phyloP scores from a whole-genome alignment of 768 basidiomycete species.

The Tricholoma sp. region DNA sequence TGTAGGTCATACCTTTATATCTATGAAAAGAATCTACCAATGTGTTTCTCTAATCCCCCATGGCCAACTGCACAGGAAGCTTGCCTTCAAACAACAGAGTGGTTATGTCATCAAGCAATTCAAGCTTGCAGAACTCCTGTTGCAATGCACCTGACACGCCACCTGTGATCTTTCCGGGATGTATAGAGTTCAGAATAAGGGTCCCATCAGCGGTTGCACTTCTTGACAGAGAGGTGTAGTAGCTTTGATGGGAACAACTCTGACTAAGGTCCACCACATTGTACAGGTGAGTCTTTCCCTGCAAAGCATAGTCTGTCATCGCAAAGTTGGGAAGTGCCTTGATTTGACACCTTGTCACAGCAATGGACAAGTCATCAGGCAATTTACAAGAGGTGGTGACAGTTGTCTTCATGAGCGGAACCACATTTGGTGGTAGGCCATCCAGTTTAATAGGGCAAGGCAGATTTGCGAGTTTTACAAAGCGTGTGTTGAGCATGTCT shows the following conservation, averaged over 20 bases:
- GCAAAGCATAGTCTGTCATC: no score
- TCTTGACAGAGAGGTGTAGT: conserved; percentile 26
- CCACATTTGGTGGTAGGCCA: conserved; percentile 26
- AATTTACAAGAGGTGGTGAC: conserved; percentile 7
- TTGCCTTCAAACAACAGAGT: no score
- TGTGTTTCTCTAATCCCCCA: conserved; percentile 14
- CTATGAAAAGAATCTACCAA: conserved; percentile 11
- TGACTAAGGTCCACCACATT: conserved; percentile 27
- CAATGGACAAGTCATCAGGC: conserved; percentile 11
- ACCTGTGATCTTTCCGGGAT: no score
- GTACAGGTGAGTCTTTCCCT: conserved; percentile 19
- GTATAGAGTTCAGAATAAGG: no score
- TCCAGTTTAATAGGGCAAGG: conserved; percentile 19
- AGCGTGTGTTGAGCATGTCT: no score
- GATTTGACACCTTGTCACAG: conserved; percentile 16
- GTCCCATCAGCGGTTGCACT: no score
- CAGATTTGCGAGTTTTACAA: no score
- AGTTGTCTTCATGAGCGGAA: conserved; percentile 17
- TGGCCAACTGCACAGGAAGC: no score
- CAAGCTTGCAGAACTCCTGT: no score
- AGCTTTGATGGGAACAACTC: conserved; percentile 15
- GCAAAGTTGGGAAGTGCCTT: no score
- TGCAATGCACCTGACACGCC: no score
- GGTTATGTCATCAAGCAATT: no score
- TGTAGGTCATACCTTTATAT: conserved; percentile 3